Conservation (phyloP, 2,329 filamentous ascomycete species). For the Fusarium poae region DNA sequence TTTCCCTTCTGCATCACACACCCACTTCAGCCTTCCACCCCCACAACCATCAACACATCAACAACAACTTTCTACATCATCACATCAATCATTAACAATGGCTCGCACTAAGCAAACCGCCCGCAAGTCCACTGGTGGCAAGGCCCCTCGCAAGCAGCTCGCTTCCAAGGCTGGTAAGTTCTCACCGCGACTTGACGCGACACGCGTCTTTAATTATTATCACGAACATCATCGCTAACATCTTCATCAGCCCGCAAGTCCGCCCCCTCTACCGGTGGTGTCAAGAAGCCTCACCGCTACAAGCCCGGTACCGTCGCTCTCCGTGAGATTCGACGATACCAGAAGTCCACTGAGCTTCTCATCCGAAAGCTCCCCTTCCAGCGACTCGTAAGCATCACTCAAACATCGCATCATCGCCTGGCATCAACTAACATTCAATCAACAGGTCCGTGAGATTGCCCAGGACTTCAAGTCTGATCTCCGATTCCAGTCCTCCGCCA, state of each 20-base stretch:
- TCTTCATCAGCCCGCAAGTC: slow-evolving; percentile 80
- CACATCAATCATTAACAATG: slow-evolving; percentile 63
- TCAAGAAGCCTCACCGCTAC: slow-evolving; percentile 94
- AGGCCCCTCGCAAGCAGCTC: slow-evolving; percentile 93
- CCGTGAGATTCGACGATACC: slow-evolving; percentile 98
- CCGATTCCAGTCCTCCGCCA: slow-evolving; percentile 98
- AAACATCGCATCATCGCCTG: too few species aligned
- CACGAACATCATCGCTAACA: slow-evolving; percentile 29
- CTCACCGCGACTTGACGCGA: slow-evolving; percentile 26
- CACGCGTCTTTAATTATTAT: slow-evolving; percentile 17
- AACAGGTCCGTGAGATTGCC: slow-evolving; percentile 88
- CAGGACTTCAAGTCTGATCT: slow-evolving; percentile 96
- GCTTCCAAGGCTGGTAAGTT: slow-evolving; percentile 87
- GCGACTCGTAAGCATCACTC: slow-evolving; percentile 75
- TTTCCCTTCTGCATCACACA: slow-evolving; percentile 61
- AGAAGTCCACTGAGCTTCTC: slow-evolving; percentile 95
- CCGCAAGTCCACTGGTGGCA: slow-evolving; percentile 84
- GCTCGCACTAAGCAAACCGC: slow-evolving; percentile 76
- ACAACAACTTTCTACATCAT: slow-evolving; percentile 51
- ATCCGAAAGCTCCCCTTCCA: slow-evolving; percentile 99
- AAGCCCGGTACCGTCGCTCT: slow-evolving; percentile 97
- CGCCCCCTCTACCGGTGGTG: slow-evolving; percentile 94
- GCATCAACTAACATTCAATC: slow-evolving; percentile 22
- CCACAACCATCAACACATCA: slow-evolving; percentile 45
- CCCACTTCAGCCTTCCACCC: slow-evolving; percentile 51